phyloP scores from a whole-genome alignment of 1,284 basidiomycete species.

The Porodaedalea pini region DNA sequence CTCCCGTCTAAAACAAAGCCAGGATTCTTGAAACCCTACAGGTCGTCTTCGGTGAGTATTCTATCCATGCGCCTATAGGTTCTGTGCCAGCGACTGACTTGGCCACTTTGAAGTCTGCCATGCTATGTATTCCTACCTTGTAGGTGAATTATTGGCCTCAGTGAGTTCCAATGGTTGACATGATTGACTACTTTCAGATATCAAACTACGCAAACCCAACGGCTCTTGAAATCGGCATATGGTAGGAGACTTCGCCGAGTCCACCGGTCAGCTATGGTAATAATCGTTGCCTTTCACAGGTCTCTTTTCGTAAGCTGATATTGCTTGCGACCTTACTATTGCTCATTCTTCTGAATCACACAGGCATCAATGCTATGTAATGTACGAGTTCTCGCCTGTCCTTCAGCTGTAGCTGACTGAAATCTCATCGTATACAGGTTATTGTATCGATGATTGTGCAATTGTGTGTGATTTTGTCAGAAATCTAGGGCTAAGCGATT shows the following conservation, averaged over 20 bases:
- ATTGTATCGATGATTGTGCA: slow-evolving; percentile 14
- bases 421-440: not conserved
- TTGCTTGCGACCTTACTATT: not conserved
- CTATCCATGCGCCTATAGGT: not conserved
- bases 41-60: slow-evolving; percentile 10
- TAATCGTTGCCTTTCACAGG: not conserved
- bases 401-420: not conserved
- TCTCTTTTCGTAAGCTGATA: slow-evolving; percentile 10
- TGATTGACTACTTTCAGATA: not conserved
- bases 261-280: not conserved
- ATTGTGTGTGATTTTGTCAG: not conserved
- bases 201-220: slow-evolving; percentile 6
- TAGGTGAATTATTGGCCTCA: not conserved
- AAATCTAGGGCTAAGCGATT: not conserved
- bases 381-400: not conserved
- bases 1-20: not conserved
- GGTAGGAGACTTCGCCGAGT: slow-evolving; percentile 1
- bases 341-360: not conserved
- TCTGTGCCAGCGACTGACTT: not conserved
- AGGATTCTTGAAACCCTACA: slow-evolving; percentile 17
- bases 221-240: slow-evolving; percentile 8
- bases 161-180: not conserved
- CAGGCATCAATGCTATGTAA: slow-evolving; percentile 14
- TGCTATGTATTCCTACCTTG: slow-evolving; percentile 11
- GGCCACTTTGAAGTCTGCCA: slow-evolving; percentile 2